Evolutionary conservation across 371 early-diverging fungal genomes (phyloP), one percentile per base, ranked within the genome.

Genomic region (Rhizomucor miehei): DNA sequence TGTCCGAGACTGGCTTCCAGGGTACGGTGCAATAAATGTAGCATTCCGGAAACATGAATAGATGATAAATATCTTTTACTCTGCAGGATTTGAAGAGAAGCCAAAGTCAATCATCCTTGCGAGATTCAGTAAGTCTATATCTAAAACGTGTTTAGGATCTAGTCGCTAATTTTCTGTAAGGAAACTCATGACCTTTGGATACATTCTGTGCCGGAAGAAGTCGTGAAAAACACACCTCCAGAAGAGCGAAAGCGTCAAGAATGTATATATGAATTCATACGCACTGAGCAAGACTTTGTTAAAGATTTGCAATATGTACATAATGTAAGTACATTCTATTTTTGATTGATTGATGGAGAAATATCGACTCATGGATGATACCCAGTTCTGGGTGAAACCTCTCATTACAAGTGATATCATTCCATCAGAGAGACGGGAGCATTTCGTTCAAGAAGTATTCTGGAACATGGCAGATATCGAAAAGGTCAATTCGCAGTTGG

Each of bases 221-320:
- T 62, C 17, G 54, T 62, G 13, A 60, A 66, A n/a, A 57, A 51
- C 6, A 57, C 62, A 8, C 47, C 59, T 8, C 34, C 47, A 0
- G 64, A 78, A 29, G 95, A 95, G 65, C 80, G 81, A 54, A 90
- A 87, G 59, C 84, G 95, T 0, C 95, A 95, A 67, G 94, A 95
- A 65, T 85, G 85, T 44, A 89, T 95, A 56, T 94, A 86, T 63
- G 95, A 95, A 70, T 57, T 94, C 52, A 88, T 95, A 36, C 77
- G 89, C 47, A 91, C 89, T 3, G 94, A 94, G 66, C 81, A 82
- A 56, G 90, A 93, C 63, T 95, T 87, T 74, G 92, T 93, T 11
- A 79, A 80, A 44, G 94, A 94, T 55, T 41, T 77, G 19, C 54
- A 57, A 37, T 59, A 71, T n/a, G 51, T 68, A 20, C 63, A 68